These are phyloP conservation scores for Auricularia sp. DNA, from an alignment of 768 basidiomycete genomes.

Conservation along the genomic window DNA sequence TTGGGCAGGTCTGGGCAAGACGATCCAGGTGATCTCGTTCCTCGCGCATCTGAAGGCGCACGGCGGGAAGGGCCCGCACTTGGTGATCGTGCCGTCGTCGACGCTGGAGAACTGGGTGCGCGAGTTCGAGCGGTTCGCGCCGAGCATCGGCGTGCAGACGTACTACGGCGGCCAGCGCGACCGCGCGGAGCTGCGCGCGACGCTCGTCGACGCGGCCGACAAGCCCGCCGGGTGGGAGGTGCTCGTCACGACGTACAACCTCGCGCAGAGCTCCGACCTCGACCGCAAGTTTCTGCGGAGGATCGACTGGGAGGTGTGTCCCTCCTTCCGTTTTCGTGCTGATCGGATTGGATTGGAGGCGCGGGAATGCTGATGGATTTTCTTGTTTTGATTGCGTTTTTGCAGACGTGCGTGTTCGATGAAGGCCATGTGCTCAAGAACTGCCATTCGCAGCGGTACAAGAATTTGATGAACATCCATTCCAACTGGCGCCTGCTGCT, in stretches of 20 bases:
- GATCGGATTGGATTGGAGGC: not conserved
- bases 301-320: conserved; percentile 84
- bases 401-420: conserved; percentile 85
- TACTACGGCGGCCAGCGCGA: conserved; percentile 94
- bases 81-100: conserved; percentile 95
- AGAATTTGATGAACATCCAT: conserved; percentile 72
- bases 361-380: not conserved
- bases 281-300: conserved; percentile 91
- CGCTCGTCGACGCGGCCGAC: conserved; percentile 46
- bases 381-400: not conserved
- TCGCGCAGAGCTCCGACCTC: conserved; percentile 76
- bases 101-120: conserved; percentile 98
- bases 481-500: conserved; percentile 86
- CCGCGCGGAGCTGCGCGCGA: conserved; percentile 61
- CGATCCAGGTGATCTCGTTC: conserved; percentile 97
- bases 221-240: conserved; percentile 69
- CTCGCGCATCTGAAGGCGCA: conserved; percentile 79
- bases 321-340: not conserved
- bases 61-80: conserved; percentile 74
- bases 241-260: conserved; percentile 89
- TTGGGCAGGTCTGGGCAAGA: conserved; percentile 84
- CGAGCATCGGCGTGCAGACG: conserved; percentile 72
- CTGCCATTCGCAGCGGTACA: conserved; percentile 94
- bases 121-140: conserved; percentile 88
- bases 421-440: conserved; percentile 98